Percentiles rank a stretch among this genome's conserved stretches.
Conservation (phyloP, 139 green algal species). For the Desmodesmus armatus region DNA sequence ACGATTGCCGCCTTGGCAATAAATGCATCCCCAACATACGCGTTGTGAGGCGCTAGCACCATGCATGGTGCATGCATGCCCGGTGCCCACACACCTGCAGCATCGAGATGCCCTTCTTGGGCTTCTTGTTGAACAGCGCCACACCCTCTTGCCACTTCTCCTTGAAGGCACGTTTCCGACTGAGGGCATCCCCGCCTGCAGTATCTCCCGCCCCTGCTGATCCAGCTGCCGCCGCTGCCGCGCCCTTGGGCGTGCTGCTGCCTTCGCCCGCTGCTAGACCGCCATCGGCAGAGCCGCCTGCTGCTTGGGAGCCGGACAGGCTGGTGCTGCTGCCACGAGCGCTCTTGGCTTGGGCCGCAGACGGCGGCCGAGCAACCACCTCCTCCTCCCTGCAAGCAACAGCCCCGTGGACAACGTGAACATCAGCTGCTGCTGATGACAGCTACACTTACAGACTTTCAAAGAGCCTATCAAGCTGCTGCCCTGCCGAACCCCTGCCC, state of each 20-base stretch:
- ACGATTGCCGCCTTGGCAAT: too few species aligned
- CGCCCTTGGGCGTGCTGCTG: background rate
- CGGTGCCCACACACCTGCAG: constrained; percentile 76
- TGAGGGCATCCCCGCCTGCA: constrained; percentile 49
- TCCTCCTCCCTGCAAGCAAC: too few species aligned
- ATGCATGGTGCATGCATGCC: too few species aligned
- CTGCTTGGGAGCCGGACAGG: constrained; percentile 10
- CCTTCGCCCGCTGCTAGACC: constrained; percentile 3
- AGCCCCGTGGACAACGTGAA: too few species aligned
- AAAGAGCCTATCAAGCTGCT: too few species aligned
- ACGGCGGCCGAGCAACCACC: too few species aligned
- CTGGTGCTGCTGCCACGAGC: constrained; percentile 3
- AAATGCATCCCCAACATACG: too few species aligned
- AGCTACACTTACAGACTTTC: too few species aligned
- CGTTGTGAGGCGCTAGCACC: too few species aligned
- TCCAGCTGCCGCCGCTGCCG: constrained; percentile 2
- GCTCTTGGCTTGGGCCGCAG: too few species aligned
- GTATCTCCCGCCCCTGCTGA: background rate
- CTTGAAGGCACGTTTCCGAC: constrained; percentile 67
- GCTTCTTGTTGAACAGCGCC: constrained; percentile 97
- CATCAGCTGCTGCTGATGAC: too few species aligned
- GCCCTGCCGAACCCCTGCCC: too few species aligned
- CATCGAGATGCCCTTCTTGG: constrained; percentile 92
- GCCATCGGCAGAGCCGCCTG: background rate
- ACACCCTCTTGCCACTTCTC: constrained; percentile 83